Evolutionary conservation across 129 eudicot genomes (phyloP).

Genomic region (Oenanthe sinensis): DNA sequence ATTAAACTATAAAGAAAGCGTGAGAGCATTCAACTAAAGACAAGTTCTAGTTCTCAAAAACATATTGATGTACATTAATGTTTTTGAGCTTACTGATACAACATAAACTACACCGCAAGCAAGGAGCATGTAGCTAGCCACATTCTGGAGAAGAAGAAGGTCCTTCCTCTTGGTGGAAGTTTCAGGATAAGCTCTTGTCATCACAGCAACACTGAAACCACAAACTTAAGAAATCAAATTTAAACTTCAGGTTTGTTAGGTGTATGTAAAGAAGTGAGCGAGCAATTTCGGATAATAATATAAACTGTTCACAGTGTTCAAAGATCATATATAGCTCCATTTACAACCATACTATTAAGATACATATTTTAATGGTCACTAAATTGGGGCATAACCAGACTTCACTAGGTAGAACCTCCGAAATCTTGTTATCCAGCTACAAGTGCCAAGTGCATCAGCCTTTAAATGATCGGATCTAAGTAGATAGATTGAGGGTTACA

Average conservation of each 20-base stretch:
- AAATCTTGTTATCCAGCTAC: not conserved
- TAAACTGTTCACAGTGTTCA: not conserved
- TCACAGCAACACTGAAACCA: slow-evolving; percentile 84
- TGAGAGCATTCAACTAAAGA: not conserved
- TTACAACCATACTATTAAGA: not conserved
- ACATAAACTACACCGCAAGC: slow-evolving; percentile 82
- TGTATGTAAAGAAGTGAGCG: not conserved
- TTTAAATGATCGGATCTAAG: not conserved
- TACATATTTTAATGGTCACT: not conserved
- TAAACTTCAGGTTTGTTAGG: not conserved
- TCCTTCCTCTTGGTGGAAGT: slow-evolving; percentile 29
- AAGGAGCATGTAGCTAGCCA: slow-evolving; percentile 76
- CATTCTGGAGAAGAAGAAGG: slow-evolving; percentile 69
- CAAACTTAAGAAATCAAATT: slow-evolving; percentile 12
- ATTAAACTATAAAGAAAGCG: not conserved
- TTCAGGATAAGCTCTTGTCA: slow-evolving; percentile 95
- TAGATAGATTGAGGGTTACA: not conserved
- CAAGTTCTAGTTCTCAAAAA: not conserved
- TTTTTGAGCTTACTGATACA: slow-evolving; percentile 59
- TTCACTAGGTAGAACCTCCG: not conserved
- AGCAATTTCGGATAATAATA: not conserved
- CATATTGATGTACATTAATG: not conserved
- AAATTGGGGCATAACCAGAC: not conserved
- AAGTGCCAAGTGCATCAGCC: not conserved
- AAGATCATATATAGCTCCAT: not conserved